Conservation (phyloP, 176 grass and related monocot species). For the Dendrocalamus sinicus region DNA sequence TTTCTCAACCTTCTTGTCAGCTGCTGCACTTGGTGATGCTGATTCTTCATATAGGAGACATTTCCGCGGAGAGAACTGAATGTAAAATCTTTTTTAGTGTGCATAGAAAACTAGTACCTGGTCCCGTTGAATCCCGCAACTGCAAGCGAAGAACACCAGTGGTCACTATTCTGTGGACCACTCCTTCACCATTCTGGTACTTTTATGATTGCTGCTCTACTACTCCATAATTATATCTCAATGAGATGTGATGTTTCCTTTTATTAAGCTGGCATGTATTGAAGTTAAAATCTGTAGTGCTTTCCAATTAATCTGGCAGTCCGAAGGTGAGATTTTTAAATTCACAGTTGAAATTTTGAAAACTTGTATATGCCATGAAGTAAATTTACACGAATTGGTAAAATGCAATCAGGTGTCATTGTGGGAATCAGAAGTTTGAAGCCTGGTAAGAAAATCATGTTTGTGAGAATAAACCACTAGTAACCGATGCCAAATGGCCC, state of each 20-base stretch:
- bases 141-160: not conserved
- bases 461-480: not conserved
- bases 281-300: not conserved
- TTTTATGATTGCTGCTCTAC: not conserved
- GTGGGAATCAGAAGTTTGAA: not conserved
- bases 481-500: not conserved
- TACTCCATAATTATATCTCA: not conserved
- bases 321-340: not conserved
- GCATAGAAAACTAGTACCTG: not conserved
- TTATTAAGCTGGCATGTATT: not conserved
- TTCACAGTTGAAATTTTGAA: not conserved
- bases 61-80: not conserved
- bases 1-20: not conserved
- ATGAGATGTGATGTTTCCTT: not conserved
- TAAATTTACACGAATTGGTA: not conserved
- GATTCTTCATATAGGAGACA: not conserved
- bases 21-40: not conserved
- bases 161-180: not conserved
- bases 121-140: not conserved
- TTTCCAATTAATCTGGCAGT: not conserved
- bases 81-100: not conserved
- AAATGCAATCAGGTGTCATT: not conserved
- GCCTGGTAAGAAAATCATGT: not conserved
- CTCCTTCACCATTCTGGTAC: not conserved
- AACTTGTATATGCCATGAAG: not conserved